A percentile compares a stretch with the other conserved stretches of the same genome.
Conservation (phyloP, 495 filamentous ascomycete genomes). For the Aspergillus panamensis region DNA sequence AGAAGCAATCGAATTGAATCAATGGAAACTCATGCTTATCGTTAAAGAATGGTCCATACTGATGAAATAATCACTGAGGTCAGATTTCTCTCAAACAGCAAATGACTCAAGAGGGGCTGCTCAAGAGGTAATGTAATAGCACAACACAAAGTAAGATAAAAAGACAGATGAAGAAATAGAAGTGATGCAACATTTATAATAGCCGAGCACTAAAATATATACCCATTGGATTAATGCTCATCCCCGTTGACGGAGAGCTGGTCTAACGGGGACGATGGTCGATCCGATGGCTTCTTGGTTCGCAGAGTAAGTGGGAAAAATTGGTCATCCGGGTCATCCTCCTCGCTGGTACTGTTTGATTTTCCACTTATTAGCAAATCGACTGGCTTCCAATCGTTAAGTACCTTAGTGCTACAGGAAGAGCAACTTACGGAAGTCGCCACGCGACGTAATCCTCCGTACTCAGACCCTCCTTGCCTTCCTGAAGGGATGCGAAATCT, state of each 20-base stretch:
- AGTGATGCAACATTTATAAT: slow-evolving; percentile 1
- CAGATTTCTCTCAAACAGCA: background rate
- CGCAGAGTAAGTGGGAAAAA: slow-evolving; percentile 83
- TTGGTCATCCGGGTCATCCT: slow-evolving; percentile 93
- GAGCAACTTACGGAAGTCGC: slow-evolving; percentile 84
- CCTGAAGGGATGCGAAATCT: slow-evolving; percentile 93
- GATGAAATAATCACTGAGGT: background rate
- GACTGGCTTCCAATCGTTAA: background rate
- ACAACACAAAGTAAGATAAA: background rate
- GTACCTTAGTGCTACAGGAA: background rate
- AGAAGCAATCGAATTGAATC: background rate
- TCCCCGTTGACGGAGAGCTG: slow-evolving; percentile 38
- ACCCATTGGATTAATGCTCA: background rate
- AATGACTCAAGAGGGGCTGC: background rate
- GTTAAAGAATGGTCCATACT: background rate
- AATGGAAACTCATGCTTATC: background rate
- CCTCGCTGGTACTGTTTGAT: slow-evolving; percentile 61
- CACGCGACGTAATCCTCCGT: slow-evolving; percentile 98
- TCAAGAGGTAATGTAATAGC: background rate
- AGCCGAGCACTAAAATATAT: background rate
- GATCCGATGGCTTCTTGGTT: slow-evolving; percentile 39
- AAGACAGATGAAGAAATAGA: slow-evolving; percentile 2
- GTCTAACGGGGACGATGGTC: slow-evolving; percentile 41
- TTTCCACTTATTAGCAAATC: slow-evolving; percentile 3
- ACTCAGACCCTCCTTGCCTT: slow-evolving; percentile 85